Evolutionary conservation across 129 eudicot genomes (phyloP).

Genomic region (Chrysanthemum seticuspe): DNA sequence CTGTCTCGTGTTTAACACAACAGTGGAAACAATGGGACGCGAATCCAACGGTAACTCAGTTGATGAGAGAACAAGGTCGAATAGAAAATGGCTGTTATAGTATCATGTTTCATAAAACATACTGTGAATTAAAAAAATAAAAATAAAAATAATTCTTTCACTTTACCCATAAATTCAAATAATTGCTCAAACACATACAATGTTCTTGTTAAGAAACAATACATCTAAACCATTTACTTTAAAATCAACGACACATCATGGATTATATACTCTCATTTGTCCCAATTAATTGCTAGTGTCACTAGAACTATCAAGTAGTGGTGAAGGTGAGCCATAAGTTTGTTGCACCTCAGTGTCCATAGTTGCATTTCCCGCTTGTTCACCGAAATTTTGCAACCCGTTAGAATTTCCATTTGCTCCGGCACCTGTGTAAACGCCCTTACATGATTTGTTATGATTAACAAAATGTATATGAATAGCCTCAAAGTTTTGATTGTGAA

Average conservation of each 20-base stretch:
- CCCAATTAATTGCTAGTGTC: slow-evolving; percentile 17
- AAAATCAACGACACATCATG: not conserved
- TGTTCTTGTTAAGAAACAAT: no score
- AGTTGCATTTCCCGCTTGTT: slow-evolving; percentile 15
- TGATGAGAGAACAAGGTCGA: no score
- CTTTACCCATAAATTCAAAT: no score
- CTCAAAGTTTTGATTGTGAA: not conserved
- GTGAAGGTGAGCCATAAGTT: slow-evolving; percentile 34
- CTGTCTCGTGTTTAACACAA: no score
- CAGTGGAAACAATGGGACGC: no score
- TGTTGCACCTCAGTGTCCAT: slow-evolving; percentile 18
- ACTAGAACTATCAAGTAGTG: slow-evolving; percentile 22
- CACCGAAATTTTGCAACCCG: slow-evolving; percentile 9
- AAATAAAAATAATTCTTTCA: no score
- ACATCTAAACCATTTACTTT: not conserved
- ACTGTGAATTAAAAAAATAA: no score
- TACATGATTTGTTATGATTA: slow-evolving; percentile 1
- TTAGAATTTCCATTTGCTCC: slow-evolving; percentile 20
- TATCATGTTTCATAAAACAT: no score
- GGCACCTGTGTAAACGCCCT: not conserved
- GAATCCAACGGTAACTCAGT: no score
- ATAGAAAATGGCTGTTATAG: no score
- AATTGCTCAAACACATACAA: no score
- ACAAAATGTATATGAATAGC: not conserved
- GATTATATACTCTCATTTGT: not conserved